These are phyloP conservation scores for Vigna angularis DNA, from an alignment of 306 rosid species.

Conservation along the genomic window DNA sequence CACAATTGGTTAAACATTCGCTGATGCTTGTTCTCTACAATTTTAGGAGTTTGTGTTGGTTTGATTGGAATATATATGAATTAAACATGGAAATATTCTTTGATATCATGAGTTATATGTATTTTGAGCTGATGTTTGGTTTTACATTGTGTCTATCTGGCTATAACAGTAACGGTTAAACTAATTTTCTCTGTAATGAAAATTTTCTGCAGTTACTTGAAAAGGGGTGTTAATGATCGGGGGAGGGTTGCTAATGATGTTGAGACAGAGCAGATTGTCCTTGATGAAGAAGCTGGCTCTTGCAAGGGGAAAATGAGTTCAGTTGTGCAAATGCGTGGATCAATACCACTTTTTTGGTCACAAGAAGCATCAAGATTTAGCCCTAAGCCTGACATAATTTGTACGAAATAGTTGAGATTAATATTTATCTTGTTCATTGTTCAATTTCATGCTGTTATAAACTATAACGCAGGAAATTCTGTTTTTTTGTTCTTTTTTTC, in stretches of 20 bases:
- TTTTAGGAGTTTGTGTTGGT: slow-evolving; percentile 21
- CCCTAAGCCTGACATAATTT: slow-evolving; percentile 95
- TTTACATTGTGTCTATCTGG: slow-evolving; percentile 30
- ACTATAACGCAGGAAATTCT: slow-evolving; percentile 15
- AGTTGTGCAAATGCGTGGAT: slow-evolving; percentile 96
- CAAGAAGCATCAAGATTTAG: slow-evolving; percentile 96
- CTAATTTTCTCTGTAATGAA: slow-evolving; percentile 25
- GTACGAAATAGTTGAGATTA: slow-evolving; percentile 54
- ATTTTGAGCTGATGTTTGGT: slow-evolving; percentile 24
- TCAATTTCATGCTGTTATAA: slow-evolving; percentile 1
- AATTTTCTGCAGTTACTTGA: slow-evolving; percentile 73
- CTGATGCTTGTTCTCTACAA: slow-evolving; percentile 34
- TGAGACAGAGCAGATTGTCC: slow-evolving; percentile 96
- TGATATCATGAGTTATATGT: slow-evolving; percentile 24
- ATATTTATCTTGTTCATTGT: slow-evolving; percentile 36
- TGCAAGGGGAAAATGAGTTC: slow-evolving; percentile 97
- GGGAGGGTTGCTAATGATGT: slow-evolving; percentile 99
- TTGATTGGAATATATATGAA: slow-evolving; percentile 31
- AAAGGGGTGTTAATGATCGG: slow-evolving; percentile 95
- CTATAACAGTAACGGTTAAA: slow-evolving; percentile 22
- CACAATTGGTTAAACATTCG: slow-evolving; percentile 18
- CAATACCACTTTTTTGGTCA: slow-evolving; percentile 98
- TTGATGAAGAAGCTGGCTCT: slow-evolving; percentile 92
- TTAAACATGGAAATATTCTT: slow-evolving; percentile 25
- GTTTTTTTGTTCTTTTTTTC: background rate